Conservation (phyloP, 768 basidiomycete genomes). For the Dentipellis sp. region DNA sequence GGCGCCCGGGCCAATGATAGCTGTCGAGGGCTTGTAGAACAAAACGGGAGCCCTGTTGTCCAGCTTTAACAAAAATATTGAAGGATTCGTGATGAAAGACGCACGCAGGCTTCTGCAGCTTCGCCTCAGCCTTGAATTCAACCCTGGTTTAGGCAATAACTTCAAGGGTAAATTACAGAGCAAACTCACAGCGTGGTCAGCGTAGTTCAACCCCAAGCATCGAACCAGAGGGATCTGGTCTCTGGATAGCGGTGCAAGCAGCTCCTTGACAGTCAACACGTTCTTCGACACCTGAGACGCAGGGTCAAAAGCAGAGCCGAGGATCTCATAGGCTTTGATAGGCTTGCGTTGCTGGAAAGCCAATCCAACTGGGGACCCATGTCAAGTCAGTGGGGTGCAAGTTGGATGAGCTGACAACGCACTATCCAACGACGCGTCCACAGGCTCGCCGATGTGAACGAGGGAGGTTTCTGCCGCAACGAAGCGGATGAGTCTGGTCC, state of each 20-base stretch:
- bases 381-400: not conserved
- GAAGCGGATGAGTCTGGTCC: constrained; percentile 79
- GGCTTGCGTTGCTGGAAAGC: constrained; percentile 41
- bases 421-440: constrained; percentile 62
- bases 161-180: not conserved
- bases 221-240: constrained; percentile 63
- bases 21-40: constrained; percentile 69
- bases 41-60: constrained; percentile 51
- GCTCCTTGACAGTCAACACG: constrained; percentile 59
- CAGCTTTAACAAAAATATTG: not conserved
- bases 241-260: constrained; percentile 60
- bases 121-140: constrained; percentile 50
- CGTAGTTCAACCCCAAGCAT: constrained; percentile 75
- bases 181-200: constrained; percentile 65
- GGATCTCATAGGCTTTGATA: constrained; percentile 65
- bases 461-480: constrained; percentile 64
- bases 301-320: constrained; percentile 61
- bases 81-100: constrained; percentile 12
- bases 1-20: constrained; percentile 63
- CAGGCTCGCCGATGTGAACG: constrained; percentile 72
- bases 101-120: constrained; percentile 54
- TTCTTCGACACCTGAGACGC: constrained; percentile 52
- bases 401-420: constrained; percentile 6
- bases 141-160: not conserved
- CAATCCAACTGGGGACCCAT: constrained; percentile 37